Base-by-base conservation (phyloP, 805 yeast genomes). In the Ogataea parapolymorpha region DNA sequence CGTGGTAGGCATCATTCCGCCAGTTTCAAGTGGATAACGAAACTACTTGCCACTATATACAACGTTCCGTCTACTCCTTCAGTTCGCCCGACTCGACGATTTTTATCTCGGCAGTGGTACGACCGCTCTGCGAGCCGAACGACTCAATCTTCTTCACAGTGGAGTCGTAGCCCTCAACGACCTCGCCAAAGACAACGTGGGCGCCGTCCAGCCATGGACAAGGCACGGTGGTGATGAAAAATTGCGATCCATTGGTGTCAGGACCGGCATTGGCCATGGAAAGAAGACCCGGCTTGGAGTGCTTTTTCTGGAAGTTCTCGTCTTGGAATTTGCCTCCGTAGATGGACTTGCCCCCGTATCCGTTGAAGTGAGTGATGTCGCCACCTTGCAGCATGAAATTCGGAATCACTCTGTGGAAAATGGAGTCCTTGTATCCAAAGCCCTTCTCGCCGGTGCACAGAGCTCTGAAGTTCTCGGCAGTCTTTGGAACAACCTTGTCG, bases 251-350 rank as follows among this genome's bases (percentile, higher is more conserved):
- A 73, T 91, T 91, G 72, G 97, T 87, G 82, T 88, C 86, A 68
- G 95, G 95, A 57, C 97, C 97, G 51, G 97, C 95, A 66, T 91
- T 91, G 66, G 97, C 97, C 97, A 91, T 91, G 49, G 96, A 87
- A 67, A 69, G 84, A 71, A 77, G 89, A 51, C 77, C 77, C 76
- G 75, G 95, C 80, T 68, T 80, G 74, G 72, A 73, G 71, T 91
- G 97, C 62, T 67, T 81, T 71, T 72, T 71, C 62, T 59, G 51
- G 62, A 85, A 85, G 77, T 82, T 84, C 66, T 85, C 95, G 60
- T 85, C 95, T 33, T 74, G 74, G 68, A 85, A 85, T 64, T 75
- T 80, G 46, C 75, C 80, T 56, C 91, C 91, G 67, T 85, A 84
- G 66, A 84, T 84, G 32, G 89, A 82, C 66, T 79, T 80, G 62